A percentile compares a stretch with the other conserved stretches of the same genome.
These are phyloP conservation scores for Camellia oleifera DNA, from an alignment of 179 eudicot species.

Conservation along the genomic window DNA sequence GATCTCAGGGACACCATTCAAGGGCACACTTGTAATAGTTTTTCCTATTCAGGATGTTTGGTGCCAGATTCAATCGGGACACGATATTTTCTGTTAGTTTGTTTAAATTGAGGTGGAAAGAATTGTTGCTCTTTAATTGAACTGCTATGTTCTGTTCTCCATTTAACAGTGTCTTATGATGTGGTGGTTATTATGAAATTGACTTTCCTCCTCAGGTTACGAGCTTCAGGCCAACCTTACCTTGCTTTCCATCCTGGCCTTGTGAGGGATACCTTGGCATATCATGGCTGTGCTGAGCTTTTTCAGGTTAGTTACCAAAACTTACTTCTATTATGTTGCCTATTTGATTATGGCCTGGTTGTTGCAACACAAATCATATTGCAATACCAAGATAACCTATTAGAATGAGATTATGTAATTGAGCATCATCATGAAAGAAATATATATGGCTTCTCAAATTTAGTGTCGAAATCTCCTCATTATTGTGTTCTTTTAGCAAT, in stretches of 20 bases:
- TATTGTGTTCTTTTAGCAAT: constrained; percentile 3
- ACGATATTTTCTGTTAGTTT: neutral
- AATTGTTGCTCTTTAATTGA: constrained; percentile 1
- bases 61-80: neutral
- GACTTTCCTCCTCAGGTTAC: constrained; percentile 48
- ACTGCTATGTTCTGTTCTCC: neutral
- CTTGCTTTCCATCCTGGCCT: constrained; percentile 94
- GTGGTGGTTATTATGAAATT: neutral
- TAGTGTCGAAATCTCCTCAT: neutral
- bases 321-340: constrained; percentile 1
- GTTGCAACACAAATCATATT: neutral
- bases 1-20: neutral
- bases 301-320: constrained; percentile 61
- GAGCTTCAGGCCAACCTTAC: constrained; percentile 80
- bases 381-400: neutral
- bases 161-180: neutral
- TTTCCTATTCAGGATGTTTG: neutral
- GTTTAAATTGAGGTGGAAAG: neutral
- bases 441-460: neutral
- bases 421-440: neutral
- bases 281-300: constrained; percentile 96
- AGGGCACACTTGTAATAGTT: neutral
- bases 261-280: constrained; percentile 77
- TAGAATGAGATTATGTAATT: neutral
- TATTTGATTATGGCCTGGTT: neutral